Conservation (phyloP, 2,329 filamentous ascomycete species). For the Calonectria pteridis region DNA sequence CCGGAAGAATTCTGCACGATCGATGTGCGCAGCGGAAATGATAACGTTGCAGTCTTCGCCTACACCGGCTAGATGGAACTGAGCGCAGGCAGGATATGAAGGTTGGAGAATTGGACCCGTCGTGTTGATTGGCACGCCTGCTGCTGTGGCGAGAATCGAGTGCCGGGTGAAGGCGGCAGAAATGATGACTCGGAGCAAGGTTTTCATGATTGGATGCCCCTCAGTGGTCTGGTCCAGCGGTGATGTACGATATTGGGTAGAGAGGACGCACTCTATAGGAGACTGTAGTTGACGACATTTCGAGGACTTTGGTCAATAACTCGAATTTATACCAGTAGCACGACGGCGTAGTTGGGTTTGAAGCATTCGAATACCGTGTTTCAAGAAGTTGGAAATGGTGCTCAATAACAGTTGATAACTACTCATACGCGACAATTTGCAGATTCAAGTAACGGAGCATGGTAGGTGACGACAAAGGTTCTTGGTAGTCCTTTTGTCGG, state of each 20-base stretch:
- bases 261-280: too few species aligned
- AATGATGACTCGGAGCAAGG: not conserved
- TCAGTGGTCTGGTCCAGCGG: not conserved
- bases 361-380: not conserved
- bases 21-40: constrained; percentile 9
- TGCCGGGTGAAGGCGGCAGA: not conserved
- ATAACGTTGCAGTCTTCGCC: constrained; percentile 22
- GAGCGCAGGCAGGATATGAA: constrained; percentile 18
- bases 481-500: not conserved
- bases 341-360: too few species aligned
- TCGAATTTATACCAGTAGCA: not conserved
- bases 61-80: constrained; percentile 20
- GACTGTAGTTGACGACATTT: not conserved
- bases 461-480: not conserved
- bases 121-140: constrained; percentile 23
- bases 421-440: not conserved
- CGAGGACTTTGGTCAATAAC: too few species aligned
- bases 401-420: not conserved
- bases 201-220: not conserved
- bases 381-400: not conserved
- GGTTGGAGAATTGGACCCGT: constrained; percentile 27
- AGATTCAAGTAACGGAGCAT: not conserved
- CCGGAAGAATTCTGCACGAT: constrained; percentile 24
- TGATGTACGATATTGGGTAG: not conserved
- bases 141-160: not conserved